These are phyloP conservation scores for Boletus rubescentipes DNA, from an alignment of 768 basidiomycete genomes.

Conservation along the genomic window DNA sequence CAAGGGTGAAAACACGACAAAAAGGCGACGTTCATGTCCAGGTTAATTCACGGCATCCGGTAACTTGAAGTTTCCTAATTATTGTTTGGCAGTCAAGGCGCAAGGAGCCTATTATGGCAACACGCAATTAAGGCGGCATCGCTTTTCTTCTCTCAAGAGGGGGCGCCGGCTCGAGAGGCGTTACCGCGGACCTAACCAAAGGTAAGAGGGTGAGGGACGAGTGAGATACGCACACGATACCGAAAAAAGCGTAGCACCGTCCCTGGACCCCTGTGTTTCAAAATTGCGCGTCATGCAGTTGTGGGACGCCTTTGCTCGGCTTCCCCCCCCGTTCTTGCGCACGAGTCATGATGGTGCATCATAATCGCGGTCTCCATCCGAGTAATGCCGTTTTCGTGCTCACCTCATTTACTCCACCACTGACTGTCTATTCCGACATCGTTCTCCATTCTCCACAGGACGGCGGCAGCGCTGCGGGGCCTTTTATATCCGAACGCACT, in stretches of 20 bases:
- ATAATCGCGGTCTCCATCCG: too few species aligned
- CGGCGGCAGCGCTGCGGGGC: constrained; percentile 12
- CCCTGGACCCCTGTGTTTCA: constrained; percentile 14
- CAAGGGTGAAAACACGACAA: neutral
- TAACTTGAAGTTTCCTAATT: constrained; percentile 13
- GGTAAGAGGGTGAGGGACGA: neutral
- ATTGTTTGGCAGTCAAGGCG: constrained; percentile 9
- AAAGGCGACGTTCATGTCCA: constrained; percentile 5
- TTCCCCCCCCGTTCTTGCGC: too few species aligned
- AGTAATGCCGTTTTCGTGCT: constrained; percentile 1
- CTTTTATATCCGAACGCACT: neutral
- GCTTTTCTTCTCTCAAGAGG: constrained; percentile 11
- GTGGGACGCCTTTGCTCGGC: too few species aligned
- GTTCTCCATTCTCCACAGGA: neutral
- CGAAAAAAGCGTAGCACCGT: neutral
- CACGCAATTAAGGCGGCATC: constrained; percentile 26
- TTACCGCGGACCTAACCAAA: constrained; percentile 17
- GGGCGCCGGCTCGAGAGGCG: constrained; percentile 5
- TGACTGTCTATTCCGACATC: neutral
- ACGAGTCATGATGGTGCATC: too few species aligned
- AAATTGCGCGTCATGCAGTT: neutral
- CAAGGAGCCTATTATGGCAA: constrained; percentile 21
- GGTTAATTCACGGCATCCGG: constrained; percentile 20
- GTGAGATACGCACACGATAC: neutral
- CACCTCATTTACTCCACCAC: constrained; percentile 1